Evolutionary conservation across 2,329 filamentous ascomycete species (phyloP).

Genomic region (Pezicula carpinea): DNA sequence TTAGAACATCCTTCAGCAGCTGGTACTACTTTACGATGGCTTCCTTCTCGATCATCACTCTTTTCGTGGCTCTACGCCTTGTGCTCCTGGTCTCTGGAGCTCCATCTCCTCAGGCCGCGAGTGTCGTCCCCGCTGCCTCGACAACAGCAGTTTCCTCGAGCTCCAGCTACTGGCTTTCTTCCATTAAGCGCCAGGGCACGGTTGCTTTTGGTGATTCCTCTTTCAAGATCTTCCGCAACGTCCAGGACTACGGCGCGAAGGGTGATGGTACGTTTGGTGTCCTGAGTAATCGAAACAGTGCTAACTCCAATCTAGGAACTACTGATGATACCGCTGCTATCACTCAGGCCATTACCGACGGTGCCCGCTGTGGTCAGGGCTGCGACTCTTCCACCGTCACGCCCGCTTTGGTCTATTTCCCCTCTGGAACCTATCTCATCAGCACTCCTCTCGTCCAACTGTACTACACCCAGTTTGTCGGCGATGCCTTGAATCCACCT

Average conservation of each 20-base stretch:
- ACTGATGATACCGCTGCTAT: conserved; percentile 85
- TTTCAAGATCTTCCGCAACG: conserved; percentile 75
- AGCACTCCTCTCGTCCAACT: conserved; percentile 74
- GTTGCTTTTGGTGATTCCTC: conserved; percentile 33
- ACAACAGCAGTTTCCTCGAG: conserved; percentile 10
- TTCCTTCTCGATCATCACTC: conserved; percentile 22
- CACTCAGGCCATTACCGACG: conserved; percentile 75
- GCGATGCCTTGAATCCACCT: conserved; percentile 69
- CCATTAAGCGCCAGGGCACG: conserved; percentile 27
- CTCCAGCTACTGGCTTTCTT: conserved; percentile 26
- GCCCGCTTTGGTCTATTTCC: conserved; percentile 88
- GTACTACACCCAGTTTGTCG: conserved; percentile 92
- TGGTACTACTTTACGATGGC: conserved; percentile 30
- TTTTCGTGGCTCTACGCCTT: conserved; percentile 24
- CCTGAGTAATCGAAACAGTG: neutral
- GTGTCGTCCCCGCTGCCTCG: no score
- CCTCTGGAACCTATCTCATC: conserved; percentile 79
- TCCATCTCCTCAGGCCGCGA: conserved; percentile 17
- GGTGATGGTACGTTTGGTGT: conserved; percentile 56
- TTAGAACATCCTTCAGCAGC: conserved; percentile 26
- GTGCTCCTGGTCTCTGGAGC: conserved; percentile 22
- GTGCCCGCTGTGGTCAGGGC: conserved; percentile 70
- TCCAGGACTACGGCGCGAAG: conserved; percentile 69
- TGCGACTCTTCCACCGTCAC: conserved; percentile 82
- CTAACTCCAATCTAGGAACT: conserved; percentile 46